phyloP scores from a whole-genome alignment of 768 basidiomycete species.

The Mycena chlorophos region DNA sequence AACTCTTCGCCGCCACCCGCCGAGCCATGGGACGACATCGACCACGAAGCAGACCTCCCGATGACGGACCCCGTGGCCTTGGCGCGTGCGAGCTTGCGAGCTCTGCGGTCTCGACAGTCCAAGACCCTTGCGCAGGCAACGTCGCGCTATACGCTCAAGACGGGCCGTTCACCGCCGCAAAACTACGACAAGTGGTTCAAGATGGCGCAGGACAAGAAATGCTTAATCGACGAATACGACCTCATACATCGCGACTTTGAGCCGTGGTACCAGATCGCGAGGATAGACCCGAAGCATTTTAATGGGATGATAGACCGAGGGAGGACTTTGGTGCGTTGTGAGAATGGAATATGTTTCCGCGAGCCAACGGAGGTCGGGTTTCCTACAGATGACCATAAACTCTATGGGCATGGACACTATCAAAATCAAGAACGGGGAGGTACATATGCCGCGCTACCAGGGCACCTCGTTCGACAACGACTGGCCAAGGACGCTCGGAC shows the following conservation, averaged over 20 bases:
- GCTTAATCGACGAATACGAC: constrained; percentile 24
- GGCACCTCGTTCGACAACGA: constrained; percentile 19
- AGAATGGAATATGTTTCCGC: no score
- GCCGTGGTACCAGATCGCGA: constrained; percentile 20
- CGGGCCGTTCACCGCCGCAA: constrained; percentile 14
- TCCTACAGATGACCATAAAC: constrained; percentile 12
- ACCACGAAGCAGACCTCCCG: not conserved
- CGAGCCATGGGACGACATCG: not conserved
- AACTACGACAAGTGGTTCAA: constrained; percentile 23
- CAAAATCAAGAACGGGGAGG: constrained; percentile 14
- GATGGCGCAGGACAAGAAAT: constrained; percentile 14
- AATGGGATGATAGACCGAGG: constrained; percentile 15
- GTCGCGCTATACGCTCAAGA: constrained; percentile 22
- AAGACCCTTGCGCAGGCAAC: constrained; percentile 16
- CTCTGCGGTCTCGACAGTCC: constrained; percentile 15
- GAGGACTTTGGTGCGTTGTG: constrained; percentile 8
- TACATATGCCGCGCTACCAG: constrained; percentile 14
- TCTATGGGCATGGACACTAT: constrained; percentile 20
- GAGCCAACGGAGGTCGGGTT: not conserved
- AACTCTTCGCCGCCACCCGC: not conserved
- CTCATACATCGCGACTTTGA: constrained; percentile 21
- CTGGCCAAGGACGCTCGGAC: constrained; percentile 16
- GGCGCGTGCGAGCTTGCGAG: constrained; percentile 6
- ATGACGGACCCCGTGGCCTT: constrained; percentile 8
- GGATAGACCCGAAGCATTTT: constrained; percentile 15